A percentile compares a stretch with the other conserved stretches of the same genome.
phyloP scores from a whole-genome alignment of 139 green algal species.

The Coelastrella sp. region DNA sequence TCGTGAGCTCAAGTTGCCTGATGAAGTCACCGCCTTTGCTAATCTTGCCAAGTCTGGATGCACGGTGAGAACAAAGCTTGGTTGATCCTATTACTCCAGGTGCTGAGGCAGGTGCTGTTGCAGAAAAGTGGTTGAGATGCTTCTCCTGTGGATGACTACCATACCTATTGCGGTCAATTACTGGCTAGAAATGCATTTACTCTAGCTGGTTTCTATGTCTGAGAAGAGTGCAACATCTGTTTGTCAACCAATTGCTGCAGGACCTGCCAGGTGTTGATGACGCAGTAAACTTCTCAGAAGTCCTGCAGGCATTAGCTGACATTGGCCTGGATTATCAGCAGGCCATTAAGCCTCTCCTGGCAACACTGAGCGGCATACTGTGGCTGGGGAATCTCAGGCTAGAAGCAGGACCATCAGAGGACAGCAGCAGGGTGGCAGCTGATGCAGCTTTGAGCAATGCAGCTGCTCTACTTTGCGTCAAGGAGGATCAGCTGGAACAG shows the following conservation, averaged over 20 bases:
- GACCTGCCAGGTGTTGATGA: constrained; percentile 85
- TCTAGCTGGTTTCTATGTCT: no score
- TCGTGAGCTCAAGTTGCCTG: constrained; percentile 20
- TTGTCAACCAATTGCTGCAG: neutral
- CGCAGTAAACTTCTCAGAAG: constrained; percentile 71
- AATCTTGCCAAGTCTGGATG: constrained; percentile 74
- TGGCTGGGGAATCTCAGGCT: constrained; percentile 94
- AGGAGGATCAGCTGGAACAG: constrained; percentile 53
- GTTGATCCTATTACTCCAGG: no score
- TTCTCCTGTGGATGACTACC: no score
- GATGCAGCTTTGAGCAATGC: constrained; percentile 55
- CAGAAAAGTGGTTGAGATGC: no score
- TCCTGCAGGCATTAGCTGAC: constrained; percentile 80
- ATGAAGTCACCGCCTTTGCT: constrained; percentile 53
- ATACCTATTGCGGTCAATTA: no score
- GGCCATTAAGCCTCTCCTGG: constrained; percentile 75
- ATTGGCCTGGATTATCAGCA: constrained; percentile 77
- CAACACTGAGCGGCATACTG: constrained; percentile 85
- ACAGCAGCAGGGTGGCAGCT: constrained; percentile 48
- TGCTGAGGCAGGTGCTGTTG: no score
- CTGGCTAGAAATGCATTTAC: no score
- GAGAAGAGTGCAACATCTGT: no score
- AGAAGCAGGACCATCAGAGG: constrained; percentile 50
- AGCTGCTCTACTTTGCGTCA: constrained; percentile 65
- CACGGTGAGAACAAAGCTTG: constrained; percentile 33